Percentiles rank a stretch among this genome's conserved stretches.
Evolutionary conservation across 2,329 filamentous ascomycete genomes (phyloP).

Genomic region (Microdochium trichocladiopsis): DNA sequence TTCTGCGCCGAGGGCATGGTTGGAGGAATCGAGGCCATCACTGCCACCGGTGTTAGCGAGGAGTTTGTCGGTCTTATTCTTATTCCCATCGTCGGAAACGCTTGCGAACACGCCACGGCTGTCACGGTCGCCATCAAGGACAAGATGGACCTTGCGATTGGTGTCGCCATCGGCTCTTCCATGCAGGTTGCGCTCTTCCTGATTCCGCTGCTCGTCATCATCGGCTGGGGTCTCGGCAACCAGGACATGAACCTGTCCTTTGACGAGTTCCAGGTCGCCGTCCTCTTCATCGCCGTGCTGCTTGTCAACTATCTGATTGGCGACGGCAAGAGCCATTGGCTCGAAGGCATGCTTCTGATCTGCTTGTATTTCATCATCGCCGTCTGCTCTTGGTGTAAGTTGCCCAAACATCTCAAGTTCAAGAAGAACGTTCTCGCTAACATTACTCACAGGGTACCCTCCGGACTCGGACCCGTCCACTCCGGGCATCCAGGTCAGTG

Average conservation of each 20-base stretch:
- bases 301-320: conserved; percentile 81
- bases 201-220: conserved; percentile 67
- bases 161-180: conserved; percentile 71
- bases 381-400: conserved; percentile 56
- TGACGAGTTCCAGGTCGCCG: conserved; percentile 82
- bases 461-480: not conserved
- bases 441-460: not conserved
- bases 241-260: conserved; percentile 78
- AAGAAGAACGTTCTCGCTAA: not conserved
- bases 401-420: not conserved
- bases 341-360: conserved; percentile 70
- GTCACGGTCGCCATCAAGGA: conserved; percentile 76
- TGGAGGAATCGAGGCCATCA: conserved; percentile 63
- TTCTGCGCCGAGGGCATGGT: conserved; percentile 78
- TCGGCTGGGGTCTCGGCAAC: conserved; percentile 68
- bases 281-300: conserved; percentile 75
- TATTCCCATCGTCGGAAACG: conserved; percentile 76
- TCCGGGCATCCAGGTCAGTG: not conserved
- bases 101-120: conserved; percentile 74
- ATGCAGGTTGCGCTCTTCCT: conserved; percentile 79
- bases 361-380: conserved; percentile 77
- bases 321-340: conserved; percentile 77
- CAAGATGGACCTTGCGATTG: conserved; percentile 79
- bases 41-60: conserved; percentile 54
- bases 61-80: conserved; percentile 77